Conservation (phyloP, 2,329 filamentous ascomycete genomes). For the Colletotrichum sojae region DNA sequence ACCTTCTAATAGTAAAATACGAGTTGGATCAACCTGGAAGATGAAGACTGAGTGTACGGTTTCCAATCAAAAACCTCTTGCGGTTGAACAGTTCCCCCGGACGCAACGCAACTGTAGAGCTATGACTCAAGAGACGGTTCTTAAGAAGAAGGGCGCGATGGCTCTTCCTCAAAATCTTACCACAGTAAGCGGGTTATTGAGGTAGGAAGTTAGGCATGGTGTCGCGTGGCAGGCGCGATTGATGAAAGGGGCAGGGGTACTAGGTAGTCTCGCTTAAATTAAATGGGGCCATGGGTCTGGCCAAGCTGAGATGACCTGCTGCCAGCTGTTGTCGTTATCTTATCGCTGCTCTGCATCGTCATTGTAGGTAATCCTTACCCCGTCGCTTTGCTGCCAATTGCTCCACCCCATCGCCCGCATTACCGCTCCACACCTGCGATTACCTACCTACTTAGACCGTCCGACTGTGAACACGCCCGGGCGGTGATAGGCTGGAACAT, state of each 20-base stretch:
- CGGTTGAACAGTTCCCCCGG: neutral
- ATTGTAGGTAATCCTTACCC: constrained; percentile 8
- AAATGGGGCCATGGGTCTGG: constrained; percentile 3
- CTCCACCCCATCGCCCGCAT: constrained; percentile 27
- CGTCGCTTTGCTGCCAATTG: constrained; percentile 32
- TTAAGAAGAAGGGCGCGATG: too few relatives aligned
- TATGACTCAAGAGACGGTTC: too few relatives aligned
- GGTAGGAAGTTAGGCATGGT: neutral
- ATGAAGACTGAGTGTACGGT: constrained; percentile 4
- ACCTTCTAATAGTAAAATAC: constrained; percentile 12
- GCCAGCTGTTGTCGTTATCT: constrained; percentile 16
- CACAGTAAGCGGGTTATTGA: neutral
- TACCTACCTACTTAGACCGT: constrained; percentile 16
- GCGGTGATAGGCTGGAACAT: constrained; percentile 25
- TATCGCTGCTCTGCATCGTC: constrained; percentile 31
- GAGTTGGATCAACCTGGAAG: neutral
- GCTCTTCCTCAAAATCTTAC: too few relatives aligned
- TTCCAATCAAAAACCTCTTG: neutral
- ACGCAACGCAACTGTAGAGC: too few relatives aligned
- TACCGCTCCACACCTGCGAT: constrained; percentile 32
- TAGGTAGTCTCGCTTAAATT: constrained; percentile 32
- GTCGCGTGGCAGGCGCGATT: neutral
- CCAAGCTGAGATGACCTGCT: neutral
- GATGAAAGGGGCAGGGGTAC: neutral
- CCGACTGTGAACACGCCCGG: constrained; percentile 2